Evolutionary conservation across 345 rosid species (phyloP).

Genomic region (Zanthoxylum bungeanum): DNA sequence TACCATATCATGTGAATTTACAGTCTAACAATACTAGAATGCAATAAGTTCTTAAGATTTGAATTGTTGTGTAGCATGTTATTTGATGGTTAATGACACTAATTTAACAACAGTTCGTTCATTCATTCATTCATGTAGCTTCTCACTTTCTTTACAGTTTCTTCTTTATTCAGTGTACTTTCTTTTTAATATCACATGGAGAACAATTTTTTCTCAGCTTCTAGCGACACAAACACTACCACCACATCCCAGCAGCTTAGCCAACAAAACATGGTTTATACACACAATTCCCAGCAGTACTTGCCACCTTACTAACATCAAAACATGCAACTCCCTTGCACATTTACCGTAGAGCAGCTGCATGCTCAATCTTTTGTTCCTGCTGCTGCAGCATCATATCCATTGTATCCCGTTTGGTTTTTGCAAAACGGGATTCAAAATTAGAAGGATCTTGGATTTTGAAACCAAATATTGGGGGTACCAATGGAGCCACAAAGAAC

Average conservation of each 20-base stretch:
- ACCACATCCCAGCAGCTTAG: too few species aligned
- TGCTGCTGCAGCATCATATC: slow-evolving; percentile 7
- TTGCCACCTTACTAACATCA: slow-evolving; percentile 9
- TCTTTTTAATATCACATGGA: not conserved
- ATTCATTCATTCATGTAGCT: too few species aligned
- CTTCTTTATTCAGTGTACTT: too few species aligned
- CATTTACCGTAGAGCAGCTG: slow-evolving; percentile 3
- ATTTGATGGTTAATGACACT: too few species aligned
- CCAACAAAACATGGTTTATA: not conserved
- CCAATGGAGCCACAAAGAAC: slow-evolving; percentile 28
- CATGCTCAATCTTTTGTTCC: not conserved
- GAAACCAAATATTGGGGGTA: not conserved
- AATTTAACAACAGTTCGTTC: too few species aligned
- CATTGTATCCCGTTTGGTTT: slow-evolving; percentile 16
- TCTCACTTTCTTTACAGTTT: too few species aligned
- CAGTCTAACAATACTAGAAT: too few species aligned
- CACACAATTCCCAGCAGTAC: slow-evolving; percentile 14
- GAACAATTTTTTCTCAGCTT: not conserved
- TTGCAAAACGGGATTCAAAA: slow-evolving; percentile 12
- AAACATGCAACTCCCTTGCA: slow-evolving; percentile 10
- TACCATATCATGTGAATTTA: too few species aligned
- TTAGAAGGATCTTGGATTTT: slow-evolving; percentile 2
- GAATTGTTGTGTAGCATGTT: too few species aligned
- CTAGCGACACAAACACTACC: not conserved
- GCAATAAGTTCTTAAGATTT: too few species aligned